Evolutionary conservation across 2,329 filamentous ascomycete species (phyloP).

Genomic region (Herpotrichia juniperi): DNA sequence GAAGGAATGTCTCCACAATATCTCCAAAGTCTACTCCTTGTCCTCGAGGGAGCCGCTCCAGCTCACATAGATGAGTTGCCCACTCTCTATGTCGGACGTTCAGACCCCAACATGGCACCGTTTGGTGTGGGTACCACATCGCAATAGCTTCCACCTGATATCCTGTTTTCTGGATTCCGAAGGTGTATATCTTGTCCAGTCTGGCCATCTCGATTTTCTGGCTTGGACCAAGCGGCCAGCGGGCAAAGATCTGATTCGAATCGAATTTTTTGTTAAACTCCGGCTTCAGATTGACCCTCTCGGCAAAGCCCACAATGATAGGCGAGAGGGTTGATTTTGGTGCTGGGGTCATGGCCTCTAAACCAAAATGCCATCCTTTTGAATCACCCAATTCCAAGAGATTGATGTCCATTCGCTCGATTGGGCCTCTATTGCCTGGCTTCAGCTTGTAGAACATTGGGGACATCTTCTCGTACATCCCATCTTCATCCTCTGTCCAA

Average conservation of each 20-base stretch:
- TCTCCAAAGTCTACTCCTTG: slow-evolving; percentile 28
- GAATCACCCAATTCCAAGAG: slow-evolving; percentile 36
- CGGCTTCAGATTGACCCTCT: slow-evolving; percentile 22
- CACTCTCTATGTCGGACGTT: slow-evolving; percentile 37
- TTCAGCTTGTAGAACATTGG: slow-evolving; percentile 29
- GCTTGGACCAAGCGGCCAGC: slow-evolving; percentile 24
- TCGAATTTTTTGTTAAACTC: slow-evolving; percentile 13
- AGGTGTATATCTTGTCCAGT: slow-evolving; percentile 37
- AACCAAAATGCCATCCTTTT: slow-evolving; percentile 36
- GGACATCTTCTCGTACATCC: slow-evolving; percentile 33
- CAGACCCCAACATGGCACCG: slow-evolving; percentile 36
- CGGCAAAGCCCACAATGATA: slow-evolving; percentile 28
- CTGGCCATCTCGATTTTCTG: slow-evolving; percentile 21
- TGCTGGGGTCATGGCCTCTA: slow-evolving; percentile 32
- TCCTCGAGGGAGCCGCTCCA: slow-evolving; percentile 32
- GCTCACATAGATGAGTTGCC: slow-evolving; percentile 29
- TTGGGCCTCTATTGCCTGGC: slow-evolving; percentile 16
- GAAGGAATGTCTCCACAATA: slow-evolving; percentile 30
- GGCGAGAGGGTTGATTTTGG: slow-evolving; percentile 24
- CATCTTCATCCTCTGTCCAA: slow-evolving; percentile 39
- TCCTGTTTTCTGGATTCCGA: slow-evolving; percentile 31
- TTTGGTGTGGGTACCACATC: slow-evolving; percentile 35
- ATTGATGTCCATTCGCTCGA: slow-evolving; percentile 38
- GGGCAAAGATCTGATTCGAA: slow-evolving; percentile 20
- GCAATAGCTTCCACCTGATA: slow-evolving; percentile 32